Evolutionary conservation across 2,329 filamentous ascomycete species (phyloP), one percentile per base, ranked within the genome.

Genomic region (Colletotrichum phormii): DNA sequence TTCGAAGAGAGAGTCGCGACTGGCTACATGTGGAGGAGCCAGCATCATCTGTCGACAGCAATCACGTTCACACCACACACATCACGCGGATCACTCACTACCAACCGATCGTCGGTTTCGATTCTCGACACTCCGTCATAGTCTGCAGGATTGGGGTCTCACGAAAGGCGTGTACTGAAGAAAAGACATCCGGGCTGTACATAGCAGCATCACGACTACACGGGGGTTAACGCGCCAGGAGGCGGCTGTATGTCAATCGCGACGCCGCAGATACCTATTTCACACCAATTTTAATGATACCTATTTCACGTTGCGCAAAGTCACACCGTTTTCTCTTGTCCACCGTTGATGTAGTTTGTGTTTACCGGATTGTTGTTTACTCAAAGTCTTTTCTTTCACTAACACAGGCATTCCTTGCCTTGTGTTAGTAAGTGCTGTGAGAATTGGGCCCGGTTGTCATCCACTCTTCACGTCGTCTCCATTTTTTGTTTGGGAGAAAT

Each of bases 191-290:
- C n/a, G 59, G 60, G 70, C 53, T 64, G 59, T 42, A 70, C 18
- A 70, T 54, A 55, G 60, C 66, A 55, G 60, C 60, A 70, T 49
- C 46, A 72, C 29, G 51, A 62, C 60, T 29, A 51, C 51, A 29
- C 66, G 54, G 60, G 60, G 18, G 42, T 49, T 70, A 70, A 70
- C 64, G 35, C 60, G 66, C 64, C 8, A 49, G 66, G 70, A 22
- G 55, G 60, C 54, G 60, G 70, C 42, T 54, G 59, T 7, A 60
- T 60, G 55, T 72, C 57, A 70, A 60, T 46, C 33, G 58, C 59
- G 66, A 72, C 31, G 66, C 60, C 26, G 60, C 70, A 53, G 61
- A 65, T 69, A 70, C 60, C 67, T 70, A 70, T 61, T 64, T 49
- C 67, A 61, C 46, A 53, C 8, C 29, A 63, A 53, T 18, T 53